Evolutionary conservation across 2,329 filamentous ascomycete genomes (phyloP), one percentile per base, ranked within the genome.

Genomic region (Orbilia quercus): DNA sequence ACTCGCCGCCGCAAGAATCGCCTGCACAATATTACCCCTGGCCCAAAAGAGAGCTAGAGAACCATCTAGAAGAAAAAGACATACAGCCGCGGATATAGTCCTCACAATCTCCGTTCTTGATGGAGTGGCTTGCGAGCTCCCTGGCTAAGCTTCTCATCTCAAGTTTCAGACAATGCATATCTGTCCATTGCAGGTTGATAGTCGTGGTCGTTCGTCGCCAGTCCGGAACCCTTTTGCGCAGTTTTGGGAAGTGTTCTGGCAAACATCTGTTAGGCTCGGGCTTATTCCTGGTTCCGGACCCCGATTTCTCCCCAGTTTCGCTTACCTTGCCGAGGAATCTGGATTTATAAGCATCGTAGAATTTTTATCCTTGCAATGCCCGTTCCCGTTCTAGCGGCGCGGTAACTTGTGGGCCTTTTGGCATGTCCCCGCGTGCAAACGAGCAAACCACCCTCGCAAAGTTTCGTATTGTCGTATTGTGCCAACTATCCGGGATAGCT

Each of bases 381-480:
- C 7, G 38, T 42, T 42, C 38, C 6, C 38, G 7, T 7, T 42
- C n/a, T 5, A 42, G 6, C 38, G 5, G 7, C 38, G 7, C 16
- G 4, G 6, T 34, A 2, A 16, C 5, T 18, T 20, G 42, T 5
- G 7, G 16, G 42, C 20, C 7, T 45, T 18, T 5, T 3, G 20
- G 5, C 28, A 5, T 31, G 4, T 31, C 28, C 28, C 28, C 9
- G 9, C 28, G 28, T 9, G 28, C n/a, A 31, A 31, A 4, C 5
- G 28, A 5, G 28, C 28, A 6, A 42, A n/a, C 6, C 18, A 42
- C 34, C 18, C 40, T 7, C 16, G 7, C 9, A 25, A 14, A 23
- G 2, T 57, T 44, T 59, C 55, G 55, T 59, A 59, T 59, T 47
- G 42, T 59, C 55, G 55, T 59, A 59, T 59, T 48, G 16, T 48